Base-by-base conservation (phyloP, 192 early-diverging fungal species). In the Geosiphon pyriformis region DNA sequence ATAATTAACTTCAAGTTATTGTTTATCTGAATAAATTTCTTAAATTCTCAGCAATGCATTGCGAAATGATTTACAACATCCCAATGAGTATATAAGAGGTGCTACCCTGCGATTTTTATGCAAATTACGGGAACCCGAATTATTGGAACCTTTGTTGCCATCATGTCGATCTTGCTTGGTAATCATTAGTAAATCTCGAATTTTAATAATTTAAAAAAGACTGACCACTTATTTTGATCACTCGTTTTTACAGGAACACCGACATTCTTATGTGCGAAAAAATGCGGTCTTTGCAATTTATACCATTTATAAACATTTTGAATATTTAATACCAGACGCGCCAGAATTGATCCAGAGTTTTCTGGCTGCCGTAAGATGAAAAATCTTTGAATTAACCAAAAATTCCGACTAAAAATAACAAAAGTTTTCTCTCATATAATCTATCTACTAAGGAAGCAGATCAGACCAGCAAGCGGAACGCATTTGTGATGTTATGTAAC, bases 51-150 rank as follows among this genome's bases (percentile, higher is more conserved):
- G 89, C 80, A 96, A 99, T 73, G 90, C 94, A 34, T 76, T 98
- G 58, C 82, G 91, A 74, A 96, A 94, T 60, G 97, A 99, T 75
- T 78, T 99, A 30, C 93, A 94, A 77, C 95, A 98, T 74, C 94
- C 96, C 46, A 99, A 99, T 78, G 96, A 99, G 82, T 99, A 90
- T 70, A 93, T 99, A 67, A 85, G 96, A 61, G 96, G 95, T 20
- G 85, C 85, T 2, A 96, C 92, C 31, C 85, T 99, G 62, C 87
- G 96, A 26, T 92, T 96, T 74, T 78, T 99, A 67, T 93, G 93
- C 83, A 98, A 98, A 76, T 82, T 99, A 65, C 85, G 88, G 56
- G 96, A 99, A 70, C 85, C 90, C 18, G 96, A 99, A 73, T 72
- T 99, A 31, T 82, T 99, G 7, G 95, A 98, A 76, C 96, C 96